These are phyloP conservation scores for Coniochaeta hoffmannii DNA, from an alignment of 2,329 filamentous ascomycete genomes.

Conservation along the genomic window DNA sequence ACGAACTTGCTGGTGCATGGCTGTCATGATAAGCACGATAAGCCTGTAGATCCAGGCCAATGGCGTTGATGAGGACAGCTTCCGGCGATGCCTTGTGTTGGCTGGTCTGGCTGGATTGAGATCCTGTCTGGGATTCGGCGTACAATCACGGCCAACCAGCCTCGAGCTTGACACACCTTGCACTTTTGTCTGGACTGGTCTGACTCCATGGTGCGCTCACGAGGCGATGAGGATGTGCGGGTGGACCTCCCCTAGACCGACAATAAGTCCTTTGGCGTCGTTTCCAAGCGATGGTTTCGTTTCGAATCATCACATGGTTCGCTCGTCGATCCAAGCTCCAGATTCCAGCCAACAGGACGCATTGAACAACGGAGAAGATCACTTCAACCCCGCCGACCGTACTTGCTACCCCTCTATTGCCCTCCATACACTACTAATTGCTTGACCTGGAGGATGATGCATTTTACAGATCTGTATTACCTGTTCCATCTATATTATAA, in stretches of 20 bases:
- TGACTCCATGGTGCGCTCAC: background rate
- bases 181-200: background rate
- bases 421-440: background rate
- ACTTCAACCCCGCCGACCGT: background rate
- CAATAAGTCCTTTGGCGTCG: constrained; percentile 1
- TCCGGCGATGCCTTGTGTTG: too few species aligned
- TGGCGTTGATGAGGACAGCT: constrained; percentile 6
- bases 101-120: background rate
- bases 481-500: background rate
- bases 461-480: background rate
- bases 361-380: background rate
- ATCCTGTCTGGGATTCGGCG: background rate
- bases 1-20: background rate
- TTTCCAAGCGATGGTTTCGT: background rate
- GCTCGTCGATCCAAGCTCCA: background rate
- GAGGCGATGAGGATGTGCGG: background rate
- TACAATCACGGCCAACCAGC: background rate
- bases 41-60: constrained; percentile 7
- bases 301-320: constrained; percentile 2
- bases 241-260: background rate
- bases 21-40: constrained; percentile 7
- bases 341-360: background rate
- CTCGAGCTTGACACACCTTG: background rate
- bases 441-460: background rate
- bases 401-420: background rate